Evolutionary conservation across 1,284 basidiomycete species (phyloP).

Genomic region (Naganishia liquefaciens): DNA sequence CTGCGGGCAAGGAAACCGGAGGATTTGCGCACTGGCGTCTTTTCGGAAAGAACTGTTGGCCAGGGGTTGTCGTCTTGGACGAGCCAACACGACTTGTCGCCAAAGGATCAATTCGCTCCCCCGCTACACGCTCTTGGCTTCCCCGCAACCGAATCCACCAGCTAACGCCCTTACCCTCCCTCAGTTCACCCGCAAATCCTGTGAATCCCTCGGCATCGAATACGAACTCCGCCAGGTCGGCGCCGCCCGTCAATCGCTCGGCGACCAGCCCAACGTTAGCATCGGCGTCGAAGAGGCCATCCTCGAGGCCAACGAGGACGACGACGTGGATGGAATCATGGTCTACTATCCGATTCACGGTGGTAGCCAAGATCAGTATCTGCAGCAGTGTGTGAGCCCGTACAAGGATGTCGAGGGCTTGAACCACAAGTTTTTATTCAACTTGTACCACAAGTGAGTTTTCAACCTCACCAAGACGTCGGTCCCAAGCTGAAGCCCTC

Average conservation of each 20-base stretch:
- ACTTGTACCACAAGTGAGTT: slow-evolving; percentile 72
- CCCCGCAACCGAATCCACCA: background rate
- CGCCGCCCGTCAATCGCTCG: slow-evolving; percentile 55
- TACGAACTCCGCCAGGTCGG: slow-evolving; percentile 75
- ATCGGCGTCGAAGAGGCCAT: slow-evolving; percentile 90
- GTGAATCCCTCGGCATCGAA: slow-evolving; percentile 81
- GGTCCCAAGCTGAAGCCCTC: background rate
- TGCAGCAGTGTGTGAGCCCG: slow-evolving; percentile 91
- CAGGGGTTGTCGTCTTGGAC: too few relatives aligned
- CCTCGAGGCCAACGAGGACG: slow-evolving; percentile 88
- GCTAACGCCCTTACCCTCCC: background rate
- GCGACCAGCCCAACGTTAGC: slow-evolving; percentile 57
- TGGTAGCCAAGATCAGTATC: slow-evolving; percentile 88
- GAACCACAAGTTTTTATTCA: slow-evolving; percentile 94
- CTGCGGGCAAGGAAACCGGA: too few relatives aligned
- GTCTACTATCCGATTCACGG: slow-evolving; percentile 95
- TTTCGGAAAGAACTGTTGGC: too few relatives aligned
- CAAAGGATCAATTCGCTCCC: too few relatives aligned
- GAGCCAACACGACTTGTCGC: too few relatives aligned
- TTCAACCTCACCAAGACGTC: slow-evolving; percentile 57
- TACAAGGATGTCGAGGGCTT: slow-evolving; percentile 97
- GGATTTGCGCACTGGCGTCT: too few relatives aligned
- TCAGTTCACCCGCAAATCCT: slow-evolving; percentile 83
- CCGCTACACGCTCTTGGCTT: background rate
- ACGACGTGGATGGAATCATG: slow-evolving; percentile 90